phyloP scores from a whole-genome alignment of 257 asterid species.

The Solanum dulcamara region DNA sequence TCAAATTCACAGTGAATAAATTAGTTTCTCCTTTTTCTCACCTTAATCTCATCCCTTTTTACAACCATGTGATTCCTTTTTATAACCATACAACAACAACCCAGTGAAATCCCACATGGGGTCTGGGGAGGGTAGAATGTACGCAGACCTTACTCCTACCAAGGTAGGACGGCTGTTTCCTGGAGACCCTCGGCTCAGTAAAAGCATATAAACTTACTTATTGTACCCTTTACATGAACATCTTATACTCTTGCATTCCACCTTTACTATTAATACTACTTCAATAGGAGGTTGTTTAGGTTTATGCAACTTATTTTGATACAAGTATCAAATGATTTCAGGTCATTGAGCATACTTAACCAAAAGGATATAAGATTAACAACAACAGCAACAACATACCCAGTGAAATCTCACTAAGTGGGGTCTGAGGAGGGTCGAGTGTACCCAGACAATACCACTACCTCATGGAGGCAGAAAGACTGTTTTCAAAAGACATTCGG shows the following conservation, averaged over 20 bases:
- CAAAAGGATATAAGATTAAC: neutral
- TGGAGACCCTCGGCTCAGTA: no score
- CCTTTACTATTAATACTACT: neutral
- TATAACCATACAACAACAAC: no score
- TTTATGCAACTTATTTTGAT: neutral
- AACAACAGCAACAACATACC: no score
- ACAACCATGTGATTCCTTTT: neutral
- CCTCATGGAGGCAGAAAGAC: no score
- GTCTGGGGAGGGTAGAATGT: no score
- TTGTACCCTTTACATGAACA: neutral
- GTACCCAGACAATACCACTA: no score
- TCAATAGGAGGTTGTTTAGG: neutral
- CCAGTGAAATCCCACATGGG: no score
- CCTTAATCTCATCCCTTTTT: neutral
- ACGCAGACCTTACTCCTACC: no score
- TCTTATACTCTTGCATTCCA: neutral
- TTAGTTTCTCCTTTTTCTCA: neutral
- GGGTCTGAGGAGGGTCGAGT: no score
- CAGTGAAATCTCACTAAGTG: no score
- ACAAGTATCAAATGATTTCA: neutral
- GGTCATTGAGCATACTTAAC: neutral
- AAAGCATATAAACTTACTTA: neutral
- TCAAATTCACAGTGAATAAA: neutral
- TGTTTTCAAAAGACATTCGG: no score
- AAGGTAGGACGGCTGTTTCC: no score